Percentiles rank a stretch among this genome's conserved stretches.
Conservation (phyloP, 2,329 filamentous ascomycete genomes). For the Onygena corvina region DNA sequence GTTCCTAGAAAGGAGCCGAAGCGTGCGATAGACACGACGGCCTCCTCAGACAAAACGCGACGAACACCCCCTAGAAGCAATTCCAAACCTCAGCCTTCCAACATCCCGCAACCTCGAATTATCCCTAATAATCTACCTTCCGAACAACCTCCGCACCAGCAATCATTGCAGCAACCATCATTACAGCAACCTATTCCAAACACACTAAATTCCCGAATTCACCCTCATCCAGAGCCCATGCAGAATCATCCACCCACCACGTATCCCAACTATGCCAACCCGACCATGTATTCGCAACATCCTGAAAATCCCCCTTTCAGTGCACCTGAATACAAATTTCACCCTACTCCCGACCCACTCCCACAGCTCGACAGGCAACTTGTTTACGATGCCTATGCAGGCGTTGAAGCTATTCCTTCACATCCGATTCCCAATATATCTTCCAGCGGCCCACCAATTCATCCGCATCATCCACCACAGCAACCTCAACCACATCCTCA, state of each 20-base stretch:
- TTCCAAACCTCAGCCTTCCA: not conserved
- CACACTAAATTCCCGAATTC: constrained; percentile 17
- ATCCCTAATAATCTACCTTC: not conserved
- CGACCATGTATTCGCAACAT: constrained; percentile 23
- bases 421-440: constrained; percentile 20
- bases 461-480: constrained; percentile 4
- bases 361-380: constrained; percentile 64
- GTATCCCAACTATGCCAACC: constrained; percentile 30
- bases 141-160: constrained; percentile 4
- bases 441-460: not conserved
- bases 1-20: constrained; percentile 41
- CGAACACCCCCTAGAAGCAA: not conserved
- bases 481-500: not conserved
- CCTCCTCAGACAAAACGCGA: constrained; percentile 4
- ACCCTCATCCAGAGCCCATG: not conserved
- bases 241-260: constrained; percentile 14
- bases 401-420: constrained; percentile 35
- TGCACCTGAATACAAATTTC: constrained; percentile 29
- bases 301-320: constrained; percentile 20
- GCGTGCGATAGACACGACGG: constrained; percentile 20
- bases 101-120: not conserved
- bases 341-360: constrained; percentile 35
- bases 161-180: constrained; percentile 15
- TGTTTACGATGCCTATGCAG: constrained; percentile 59
- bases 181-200: constrained; percentile 16